Evolutionary conservation across 1,284 basidiomycete species (phyloP), one percentile per base, ranked within the genome.

Genomic region (Heliocybe sulcata): DNA sequence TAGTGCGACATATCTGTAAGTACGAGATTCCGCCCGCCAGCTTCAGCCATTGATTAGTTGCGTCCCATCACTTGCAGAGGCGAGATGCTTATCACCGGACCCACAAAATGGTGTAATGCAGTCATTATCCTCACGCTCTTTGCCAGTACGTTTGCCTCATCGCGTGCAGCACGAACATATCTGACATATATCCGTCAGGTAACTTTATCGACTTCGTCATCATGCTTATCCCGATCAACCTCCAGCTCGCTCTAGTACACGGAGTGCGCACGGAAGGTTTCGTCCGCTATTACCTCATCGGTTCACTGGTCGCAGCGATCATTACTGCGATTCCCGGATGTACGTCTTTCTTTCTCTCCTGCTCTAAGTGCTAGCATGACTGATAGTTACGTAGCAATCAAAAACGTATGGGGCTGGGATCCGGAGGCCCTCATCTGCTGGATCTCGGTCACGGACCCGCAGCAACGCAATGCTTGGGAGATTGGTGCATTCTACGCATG

Each of bases 401-500:
- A 52, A 19, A n/a, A 35, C 22, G 29, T 52, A 8, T 52, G 51
- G 51, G 51, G 51, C 3, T 52, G 51, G 51, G 51, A 52, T 35
- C 51, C 51, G 10, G 27, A 33, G 26, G 26, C 51, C 3, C 33
- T 52, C 12, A 52, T 52, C 33, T 52, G 51, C 29, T 52, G 51
- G 51, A 35, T 35, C 12, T 16, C 26, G 6, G 4, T 35, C 10
- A 52, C 51, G 26, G 3, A 6, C 27, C 19, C 10, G 20, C 10
- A n/a, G 4, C 3, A 29, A 23, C 51, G 51, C 29, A 52, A 29
- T 23, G 51, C 51, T 10, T 52, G 51, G 51, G 29, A 52, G 33
- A 35, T 52, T n/a, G 51, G 51, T 19, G 51, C 51, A n/a, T 52
- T 52, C 33, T 52, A 52, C 33, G 51, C 51, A 3, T 52, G 51